Evolutionary conservation across 2,329 filamentous ascomycete genomes (phyloP).

Genomic region (Fusarium praegraminearum): DNA sequence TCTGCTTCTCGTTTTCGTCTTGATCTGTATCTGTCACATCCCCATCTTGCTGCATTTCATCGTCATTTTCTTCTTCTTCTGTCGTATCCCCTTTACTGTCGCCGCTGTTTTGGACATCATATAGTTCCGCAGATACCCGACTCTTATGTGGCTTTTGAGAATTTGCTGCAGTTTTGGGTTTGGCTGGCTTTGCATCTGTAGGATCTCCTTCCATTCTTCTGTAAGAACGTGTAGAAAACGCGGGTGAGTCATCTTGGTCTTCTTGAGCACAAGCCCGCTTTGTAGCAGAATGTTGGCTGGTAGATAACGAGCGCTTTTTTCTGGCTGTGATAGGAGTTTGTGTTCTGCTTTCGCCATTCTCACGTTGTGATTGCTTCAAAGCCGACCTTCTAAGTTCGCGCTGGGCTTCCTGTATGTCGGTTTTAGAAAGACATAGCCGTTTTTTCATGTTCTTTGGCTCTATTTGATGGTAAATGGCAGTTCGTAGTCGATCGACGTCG

Average conservation of each 20-base stretch:
- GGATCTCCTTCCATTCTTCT: not conserved
- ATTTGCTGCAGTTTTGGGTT: not conserved
- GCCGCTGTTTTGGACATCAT: no score
- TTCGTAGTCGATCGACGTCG: not conserved
- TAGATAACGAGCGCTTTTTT: not conserved
- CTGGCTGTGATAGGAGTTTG: not conserved
- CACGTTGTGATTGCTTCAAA: not conserved
- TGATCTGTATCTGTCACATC: not conserved
- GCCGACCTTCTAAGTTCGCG: not conserved
- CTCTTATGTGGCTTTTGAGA: no score
- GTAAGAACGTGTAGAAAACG: not conserved
- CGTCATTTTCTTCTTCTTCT: not conserved
- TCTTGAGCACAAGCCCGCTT: not conserved
- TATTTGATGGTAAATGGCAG: not conserved
- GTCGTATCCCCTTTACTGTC: no score
- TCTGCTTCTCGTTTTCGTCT: not conserved
- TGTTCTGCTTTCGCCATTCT: not conserved
- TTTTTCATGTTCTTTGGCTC: not conserved
- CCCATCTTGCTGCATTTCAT: not conserved
- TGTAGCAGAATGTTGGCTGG: fast-evolving
- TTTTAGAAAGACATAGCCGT: not conserved
- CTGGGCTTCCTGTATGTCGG: not conserved
- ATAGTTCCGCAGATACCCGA: no score
- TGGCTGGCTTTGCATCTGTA: not conserved
- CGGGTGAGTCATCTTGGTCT: not conserved